Conservation (phyloP, 108 stramenopile species). For the Stephanodiscus minutulus region DNA sequence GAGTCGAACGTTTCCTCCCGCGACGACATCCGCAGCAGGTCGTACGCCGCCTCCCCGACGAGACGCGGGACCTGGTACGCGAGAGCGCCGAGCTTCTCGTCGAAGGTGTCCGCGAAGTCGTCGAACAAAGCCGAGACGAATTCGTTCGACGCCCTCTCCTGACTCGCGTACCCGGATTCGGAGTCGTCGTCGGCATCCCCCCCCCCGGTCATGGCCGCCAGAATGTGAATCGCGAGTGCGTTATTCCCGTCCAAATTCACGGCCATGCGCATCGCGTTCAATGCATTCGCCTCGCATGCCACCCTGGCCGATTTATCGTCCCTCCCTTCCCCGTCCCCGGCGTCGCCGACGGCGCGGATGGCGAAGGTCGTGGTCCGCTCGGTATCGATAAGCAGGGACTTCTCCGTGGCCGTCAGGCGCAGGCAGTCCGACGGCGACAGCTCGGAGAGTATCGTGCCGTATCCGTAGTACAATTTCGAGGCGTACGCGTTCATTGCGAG, state of each 20-base stretch:
- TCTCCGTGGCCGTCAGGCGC: slow-evolving; percentile 48
- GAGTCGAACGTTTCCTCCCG: slow-evolving; percentile 32
- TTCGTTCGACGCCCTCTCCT: slow-evolving; percentile 63
- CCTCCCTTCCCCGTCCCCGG: background rate
- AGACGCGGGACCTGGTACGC: slow-evolving; percentile 64
- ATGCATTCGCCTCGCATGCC: slow-evolving; percentile 61
- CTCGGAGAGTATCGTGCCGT: slow-evolving; percentile 52
- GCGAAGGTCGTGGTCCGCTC: background rate
- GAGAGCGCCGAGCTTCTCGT: slow-evolving; percentile 65
- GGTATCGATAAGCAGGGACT: slow-evolving; percentile 66
- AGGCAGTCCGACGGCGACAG: slow-evolving; percentile 47
- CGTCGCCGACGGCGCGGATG: background rate
- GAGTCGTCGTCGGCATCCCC: slow-evolving; percentile 20
- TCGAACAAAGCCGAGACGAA: slow-evolving; percentile 80
- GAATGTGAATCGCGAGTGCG: slow-evolving; percentile 45
- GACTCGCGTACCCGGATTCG: slow-evolving; percentile 32
- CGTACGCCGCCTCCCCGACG: slow-evolving; percentile 53
- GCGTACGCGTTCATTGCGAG: slow-evolving; percentile 28
- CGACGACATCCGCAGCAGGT: slow-evolving; percentile 19
- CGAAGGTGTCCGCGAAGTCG: slow-evolving; percentile 79
- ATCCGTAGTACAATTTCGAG: slow-evolving; percentile 61
- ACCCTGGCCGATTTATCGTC: slow-evolving; percentile 33
- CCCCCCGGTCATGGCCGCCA: slow-evolving; percentile 48
- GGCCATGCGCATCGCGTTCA: slow-evolving; percentile 68
- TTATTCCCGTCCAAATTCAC: slow-evolving; percentile 61